These are phyloP conservation scores for Albatrellus sp. DNA, from an alignment of 1,284 basidiomycete species.

Conservation along the genomic window DNA sequence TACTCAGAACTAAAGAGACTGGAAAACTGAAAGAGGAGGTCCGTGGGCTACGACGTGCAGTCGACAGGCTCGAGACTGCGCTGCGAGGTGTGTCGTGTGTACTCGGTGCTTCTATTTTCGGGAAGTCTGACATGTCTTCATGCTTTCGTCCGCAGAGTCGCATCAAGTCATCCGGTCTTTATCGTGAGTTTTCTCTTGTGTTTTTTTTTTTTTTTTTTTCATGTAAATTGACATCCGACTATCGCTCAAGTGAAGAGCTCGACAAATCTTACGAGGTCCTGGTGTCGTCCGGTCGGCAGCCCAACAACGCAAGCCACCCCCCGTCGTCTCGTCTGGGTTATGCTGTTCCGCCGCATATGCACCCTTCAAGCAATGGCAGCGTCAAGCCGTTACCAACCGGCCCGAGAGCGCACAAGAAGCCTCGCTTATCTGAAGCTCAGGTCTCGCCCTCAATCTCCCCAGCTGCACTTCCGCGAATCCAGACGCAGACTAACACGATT, in stretches of 20 bases:
- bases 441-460: slow-evolving; percentile 26
- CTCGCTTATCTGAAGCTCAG: slow-evolving; percentile 48
- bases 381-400: slow-evolving; percentile 59
- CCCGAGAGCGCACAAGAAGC: slow-evolving; percentile 66
- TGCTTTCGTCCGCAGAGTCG: slow-evolving; percentile 38
- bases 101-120: background rate
- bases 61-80: slow-evolving; percentile 55
- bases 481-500: slow-evolving; percentile 16
- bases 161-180: slow-evolving; percentile 56
- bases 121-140: slow-evolving; percentile 5
- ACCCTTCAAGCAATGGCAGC: slow-evolving; percentile 18
- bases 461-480: slow-evolving; percentile 13
- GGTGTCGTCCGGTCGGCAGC: slow-evolving; percentile 27
- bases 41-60: slow-evolving; percentile 48
- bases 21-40: slow-evolving; percentile 72
- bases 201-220: background rate
- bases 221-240: slow-evolving; percentile 2
- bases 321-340: slow-evolving; percentile 13
- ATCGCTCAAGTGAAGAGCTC: slow-evolving; percentile 34
- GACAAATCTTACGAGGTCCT: slow-evolving; percentile 60
- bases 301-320: slow-evolving; percentile 24
- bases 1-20: slow-evolving; percentile 58
- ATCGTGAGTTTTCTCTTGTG: slow-evolving; percentile 37
- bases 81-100: slow-evolving; percentile 44
- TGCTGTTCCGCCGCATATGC: slow-evolving; percentile 11